A percentile compares a stretch with the other conserved stretches of the same genome.
These are phyloP conservation scores for Mimosa pudica DNA, from an alignment of 306 rosid genomes.

Conservation along the genomic window DNA sequence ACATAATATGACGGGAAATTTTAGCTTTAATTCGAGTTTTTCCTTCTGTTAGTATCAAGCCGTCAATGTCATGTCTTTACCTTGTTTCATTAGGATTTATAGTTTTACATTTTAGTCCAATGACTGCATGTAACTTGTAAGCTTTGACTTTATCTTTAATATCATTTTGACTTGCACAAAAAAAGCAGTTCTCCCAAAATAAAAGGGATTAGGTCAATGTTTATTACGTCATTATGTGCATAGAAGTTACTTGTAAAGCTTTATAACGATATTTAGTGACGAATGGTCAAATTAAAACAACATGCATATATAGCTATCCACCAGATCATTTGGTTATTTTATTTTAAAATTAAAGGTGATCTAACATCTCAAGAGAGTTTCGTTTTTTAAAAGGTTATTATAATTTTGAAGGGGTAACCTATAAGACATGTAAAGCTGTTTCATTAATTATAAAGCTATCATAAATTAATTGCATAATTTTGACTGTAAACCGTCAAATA, in stretches of 20 bases:
- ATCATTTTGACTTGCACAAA: too few relatives aligned
- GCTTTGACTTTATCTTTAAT: too few relatives aligned
- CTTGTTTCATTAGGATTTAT: too few relatives aligned
- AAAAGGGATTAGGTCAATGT: neutral
- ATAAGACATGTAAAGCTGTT: neutral
- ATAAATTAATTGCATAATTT: neutral
- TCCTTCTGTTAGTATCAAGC: too few relatives aligned
- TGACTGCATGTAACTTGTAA: too few relatives aligned
- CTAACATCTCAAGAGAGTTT: neutral
- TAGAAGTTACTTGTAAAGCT: neutral
- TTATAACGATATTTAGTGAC: neutral
- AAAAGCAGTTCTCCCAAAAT: neutral
- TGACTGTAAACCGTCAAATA: neutral
- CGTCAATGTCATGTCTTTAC: too few relatives aligned
- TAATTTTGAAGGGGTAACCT: neutral
- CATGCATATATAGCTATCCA: neutral
- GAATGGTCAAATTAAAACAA: neutral
- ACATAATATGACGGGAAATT: too few relatives aligned
- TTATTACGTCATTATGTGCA: neutral
- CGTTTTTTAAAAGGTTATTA: neutral
- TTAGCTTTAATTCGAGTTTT: too few relatives aligned
- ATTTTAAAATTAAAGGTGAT: neutral
- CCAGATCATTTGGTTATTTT: conserved; percentile 2
- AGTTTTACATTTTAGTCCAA: too few relatives aligned
- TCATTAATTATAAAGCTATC: neutral